Percentiles rank a stretch among this genome's conserved stretches.
These are phyloP conservation scores for Beauveria australis DNA, from an alignment of 2,329 filamentous ascomycete genomes.

Conservation along the genomic window DNA sequence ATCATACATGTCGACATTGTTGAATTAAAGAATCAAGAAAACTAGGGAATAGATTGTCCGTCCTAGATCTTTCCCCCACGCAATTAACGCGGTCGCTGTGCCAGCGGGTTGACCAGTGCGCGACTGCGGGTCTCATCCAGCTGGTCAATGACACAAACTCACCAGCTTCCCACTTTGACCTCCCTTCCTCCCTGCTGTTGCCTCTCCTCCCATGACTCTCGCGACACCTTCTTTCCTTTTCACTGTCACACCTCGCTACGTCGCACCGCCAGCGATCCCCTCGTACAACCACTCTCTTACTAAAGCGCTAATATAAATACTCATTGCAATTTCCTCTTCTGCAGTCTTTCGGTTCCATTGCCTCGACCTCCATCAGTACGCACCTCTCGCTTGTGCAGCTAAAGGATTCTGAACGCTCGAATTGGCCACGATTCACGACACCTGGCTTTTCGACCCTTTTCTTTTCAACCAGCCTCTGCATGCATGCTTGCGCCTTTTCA, in stretches of 20 bases:
- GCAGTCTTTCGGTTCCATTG: neutral
- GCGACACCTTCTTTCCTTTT: neutral
- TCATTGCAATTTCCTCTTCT: neutral
- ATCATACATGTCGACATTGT: too few relatives aligned
- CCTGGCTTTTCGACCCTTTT: neutral
- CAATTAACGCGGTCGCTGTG: conserved; percentile 3
- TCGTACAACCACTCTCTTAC: neutral
- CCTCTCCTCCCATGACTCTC: neutral
- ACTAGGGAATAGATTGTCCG: too few relatives aligned
- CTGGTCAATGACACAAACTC: neutral
- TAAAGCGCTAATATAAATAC: neutral
- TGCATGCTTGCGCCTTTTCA: neutral
- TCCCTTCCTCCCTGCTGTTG: neutral
- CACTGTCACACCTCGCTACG: neutral
- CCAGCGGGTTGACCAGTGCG: conserved; percentile 10
- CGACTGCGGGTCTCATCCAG: conserved; percentile 4
- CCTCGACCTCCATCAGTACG: neutral
- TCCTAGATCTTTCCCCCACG: too few relatives aligned
- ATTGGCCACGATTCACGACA: neutral
- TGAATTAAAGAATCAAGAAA: too few relatives aligned
- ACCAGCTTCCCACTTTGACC: neutral
- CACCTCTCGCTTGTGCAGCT: neutral
- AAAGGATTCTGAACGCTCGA: neutral
- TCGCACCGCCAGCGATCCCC: neutral
- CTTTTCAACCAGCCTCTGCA: neutral